Evolutionary conservation across 2,329 filamentous ascomycete species (phyloP).

Genomic region (Aspergillus japonicus): DNA sequence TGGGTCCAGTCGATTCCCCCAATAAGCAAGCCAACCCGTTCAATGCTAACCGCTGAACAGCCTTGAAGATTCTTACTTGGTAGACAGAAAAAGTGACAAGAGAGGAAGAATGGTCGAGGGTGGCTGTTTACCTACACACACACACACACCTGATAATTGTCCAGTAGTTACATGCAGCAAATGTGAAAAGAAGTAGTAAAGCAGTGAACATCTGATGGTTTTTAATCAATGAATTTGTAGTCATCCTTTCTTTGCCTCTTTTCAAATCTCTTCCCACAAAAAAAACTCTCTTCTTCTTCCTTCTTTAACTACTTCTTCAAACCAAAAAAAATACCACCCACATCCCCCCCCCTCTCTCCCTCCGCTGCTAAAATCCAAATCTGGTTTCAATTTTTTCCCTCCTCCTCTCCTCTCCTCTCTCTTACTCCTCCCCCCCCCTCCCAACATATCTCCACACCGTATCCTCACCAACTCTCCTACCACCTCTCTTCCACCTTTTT

Average conservation of each 20-base stretch:
- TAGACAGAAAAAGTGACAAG: constrained; percentile 1
- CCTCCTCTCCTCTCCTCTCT: constrained; percentile 15
- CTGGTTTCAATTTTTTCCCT: constrained; percentile 12
- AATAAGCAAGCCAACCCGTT: constrained; percentile 8
- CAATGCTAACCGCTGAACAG: constrained; percentile 2
- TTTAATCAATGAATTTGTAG: constrained; percentile 5
- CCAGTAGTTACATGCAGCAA: not conserved
- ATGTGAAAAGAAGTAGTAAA: not conserved
- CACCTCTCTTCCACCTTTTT: constrained; percentile 15
- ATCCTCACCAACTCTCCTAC: constrained; percentile 13
- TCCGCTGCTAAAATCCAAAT: constrained; percentile 12
- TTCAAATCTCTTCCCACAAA: constrained; percentile 14
- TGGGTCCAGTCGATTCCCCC: constrained; percentile 1
- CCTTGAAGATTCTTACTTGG: not conserved
- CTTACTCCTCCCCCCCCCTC: constrained; percentile 9
- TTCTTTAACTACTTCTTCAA: constrained; percentile 29
- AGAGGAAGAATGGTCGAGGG: not conserved
- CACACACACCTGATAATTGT: not conserved
- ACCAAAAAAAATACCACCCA: constrained; percentile 9
- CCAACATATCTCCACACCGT: constrained; percentile 19
- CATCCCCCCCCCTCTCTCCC: constrained; percentile 7
- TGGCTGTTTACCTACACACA: not conserved
- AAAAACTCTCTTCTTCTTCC: constrained; percentile 15
- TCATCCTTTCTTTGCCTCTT: constrained; percentile 20
- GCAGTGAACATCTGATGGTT: not conserved